phyloP scores from a whole-genome alignment of 2,329 filamentous ascomycete species.

The Cladosporium sp. region DNA sequence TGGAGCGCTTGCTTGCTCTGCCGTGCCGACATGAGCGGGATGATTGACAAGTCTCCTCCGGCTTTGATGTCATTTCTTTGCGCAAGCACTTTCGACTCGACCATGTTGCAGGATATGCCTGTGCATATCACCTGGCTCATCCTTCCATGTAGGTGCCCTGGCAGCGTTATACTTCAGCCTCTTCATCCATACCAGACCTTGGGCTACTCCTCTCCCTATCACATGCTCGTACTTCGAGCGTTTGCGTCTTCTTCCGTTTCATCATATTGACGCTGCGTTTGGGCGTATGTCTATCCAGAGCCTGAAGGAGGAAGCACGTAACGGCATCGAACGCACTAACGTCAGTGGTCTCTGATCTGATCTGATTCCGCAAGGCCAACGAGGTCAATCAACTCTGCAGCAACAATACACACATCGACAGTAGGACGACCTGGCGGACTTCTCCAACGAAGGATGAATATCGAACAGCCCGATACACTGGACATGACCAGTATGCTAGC shows the following conservation, averaged over 20 bases:
- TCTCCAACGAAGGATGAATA: neutral
- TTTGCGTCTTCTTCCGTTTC: neutral
- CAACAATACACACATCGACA: neutral
- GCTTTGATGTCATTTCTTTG: slow-evolving; percentile 2
- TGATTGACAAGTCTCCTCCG: neutral
- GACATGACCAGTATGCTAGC: slow-evolving; percentile 26
- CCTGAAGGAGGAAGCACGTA: neutral
- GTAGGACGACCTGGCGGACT: neutral
- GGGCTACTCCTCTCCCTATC: neutral
- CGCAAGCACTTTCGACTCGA: neutral
- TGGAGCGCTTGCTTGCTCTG: neutral
- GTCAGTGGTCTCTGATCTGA: neutral
- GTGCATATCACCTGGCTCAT: neutral
- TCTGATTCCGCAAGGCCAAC: no score
- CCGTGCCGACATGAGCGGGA: slow-evolving; percentile 2
- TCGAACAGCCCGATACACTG: slow-evolving; percentile 20
- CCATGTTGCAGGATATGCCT: neutral
- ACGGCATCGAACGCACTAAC: no score
- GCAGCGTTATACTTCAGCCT: slow-evolving; percentile 2
- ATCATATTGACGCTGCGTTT: neutral
- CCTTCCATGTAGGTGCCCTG: neutral
- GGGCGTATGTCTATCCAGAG: neutral
- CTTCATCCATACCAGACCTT: neutral
- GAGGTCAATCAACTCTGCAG: neutral
- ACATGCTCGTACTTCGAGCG: neutral